Percentiles rank a stretch among this genome's conserved stretches.
Conservation (phyloP, 2,329 filamentous ascomycete species). For the Arachnomyces sp. region DNA sequence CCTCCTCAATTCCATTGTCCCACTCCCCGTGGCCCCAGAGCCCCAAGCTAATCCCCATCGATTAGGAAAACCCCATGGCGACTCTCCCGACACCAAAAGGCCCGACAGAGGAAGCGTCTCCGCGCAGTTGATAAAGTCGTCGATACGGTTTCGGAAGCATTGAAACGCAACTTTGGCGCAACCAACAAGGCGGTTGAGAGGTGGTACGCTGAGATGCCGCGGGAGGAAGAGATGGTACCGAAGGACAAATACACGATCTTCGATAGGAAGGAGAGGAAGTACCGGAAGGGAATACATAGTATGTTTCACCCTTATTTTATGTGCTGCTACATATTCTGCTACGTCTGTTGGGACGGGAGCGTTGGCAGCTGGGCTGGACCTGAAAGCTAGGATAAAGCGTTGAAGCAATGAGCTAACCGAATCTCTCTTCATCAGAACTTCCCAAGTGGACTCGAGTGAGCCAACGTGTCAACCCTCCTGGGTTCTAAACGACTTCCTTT, state of each 20-base stretch:
- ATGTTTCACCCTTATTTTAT: conserved; percentile 36
- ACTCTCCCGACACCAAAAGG: conserved; percentile 83
- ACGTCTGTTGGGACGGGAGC: neutral
- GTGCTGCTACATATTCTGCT: neutral
- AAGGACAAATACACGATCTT: conserved; percentile 98
- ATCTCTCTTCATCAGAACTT: conserved; percentile 47
- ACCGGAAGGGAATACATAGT: conserved; percentile 97
- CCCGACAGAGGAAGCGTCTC: conserved; percentile 72
- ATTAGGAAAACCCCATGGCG: conserved; percentile 93
- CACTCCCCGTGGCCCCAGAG: neutral
- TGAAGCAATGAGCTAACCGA: conserved; percentile 6
- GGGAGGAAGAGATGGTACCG: conserved; percentile 88
- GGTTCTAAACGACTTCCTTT: conserved; percentile 60
- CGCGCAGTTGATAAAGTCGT: conserved; percentile 83
- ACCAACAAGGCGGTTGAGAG: conserved; percentile 68
- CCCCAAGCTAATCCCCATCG: conserved; percentile 1
- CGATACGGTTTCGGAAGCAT: conserved; percentile 67
- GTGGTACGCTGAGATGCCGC: conserved; percentile 96
- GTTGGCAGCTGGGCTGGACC: neutral
- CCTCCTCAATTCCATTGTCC: conserved; percentile 6
- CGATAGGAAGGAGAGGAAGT: conserved; percentile 89
- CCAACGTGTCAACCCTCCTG: conserved; percentile 86
- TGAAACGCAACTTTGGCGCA: conserved; percentile 59
- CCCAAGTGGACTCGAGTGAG: conserved; percentile 94
- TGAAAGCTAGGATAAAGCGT: no score